A percentile compares a stretch with the other conserved stretches of the same genome.
Evolutionary conservation across 2,329 filamentous ascomycete species (phyloP).

Genomic region (Epichloe sibirici): DNA sequence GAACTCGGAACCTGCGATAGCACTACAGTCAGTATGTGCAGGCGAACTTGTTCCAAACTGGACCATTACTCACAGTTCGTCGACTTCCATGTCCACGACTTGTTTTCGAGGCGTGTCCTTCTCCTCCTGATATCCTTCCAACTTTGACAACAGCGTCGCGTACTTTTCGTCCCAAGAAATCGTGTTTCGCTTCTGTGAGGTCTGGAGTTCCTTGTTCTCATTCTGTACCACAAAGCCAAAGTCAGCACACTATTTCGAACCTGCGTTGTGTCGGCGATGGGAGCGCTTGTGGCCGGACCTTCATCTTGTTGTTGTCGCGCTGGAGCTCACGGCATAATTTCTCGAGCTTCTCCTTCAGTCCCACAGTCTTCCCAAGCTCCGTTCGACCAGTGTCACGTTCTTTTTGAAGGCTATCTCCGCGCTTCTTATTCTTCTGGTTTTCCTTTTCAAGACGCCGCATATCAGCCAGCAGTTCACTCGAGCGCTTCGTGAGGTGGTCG

Average conservation of each 20-base stretch:
- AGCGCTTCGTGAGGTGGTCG: conserved; percentile 80
- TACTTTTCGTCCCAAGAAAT: conserved; percentile 77
- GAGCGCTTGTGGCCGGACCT: conserved; percentile 43
- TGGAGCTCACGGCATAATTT: conserved; percentile 91
- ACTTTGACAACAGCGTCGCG: conserved; percentile 65
- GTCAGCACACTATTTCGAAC: conserved; percentile 13
- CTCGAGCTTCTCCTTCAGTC: conserved; percentile 91
- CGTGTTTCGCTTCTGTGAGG: conserved; percentile 71
- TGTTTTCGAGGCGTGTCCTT: conserved; percentile 73
- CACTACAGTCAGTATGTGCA: conserved; percentile 6
- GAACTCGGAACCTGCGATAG: conserved; percentile 55
- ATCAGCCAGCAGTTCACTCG: conserved; percentile 79
- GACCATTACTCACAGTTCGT: conserved; percentile 58
- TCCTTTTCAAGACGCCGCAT: conserved; percentile 95
- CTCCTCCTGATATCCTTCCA: conserved; percentile 79
- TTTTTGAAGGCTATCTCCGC: conserved; percentile 87
- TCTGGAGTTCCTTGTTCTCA: conserved; percentile 86
- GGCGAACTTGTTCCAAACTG: conserved; percentile 7
- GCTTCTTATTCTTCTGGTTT: conserved; percentile 90
- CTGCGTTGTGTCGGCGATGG: not conserved
- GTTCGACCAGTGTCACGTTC: conserved; percentile 84
- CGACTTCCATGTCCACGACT: conserved; percentile 73
- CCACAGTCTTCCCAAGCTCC: conserved; percentile 80
- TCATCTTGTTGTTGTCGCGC: conserved; percentile 95
- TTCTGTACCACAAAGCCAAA: conserved; percentile 37